A percentile compares a stretch with the other conserved stretches of the same genome.
These are phyloP conservation scores for Tetraselmis chui DNA, from an alignment of 139 green algal species.

Conservation along the genomic window DNA sequence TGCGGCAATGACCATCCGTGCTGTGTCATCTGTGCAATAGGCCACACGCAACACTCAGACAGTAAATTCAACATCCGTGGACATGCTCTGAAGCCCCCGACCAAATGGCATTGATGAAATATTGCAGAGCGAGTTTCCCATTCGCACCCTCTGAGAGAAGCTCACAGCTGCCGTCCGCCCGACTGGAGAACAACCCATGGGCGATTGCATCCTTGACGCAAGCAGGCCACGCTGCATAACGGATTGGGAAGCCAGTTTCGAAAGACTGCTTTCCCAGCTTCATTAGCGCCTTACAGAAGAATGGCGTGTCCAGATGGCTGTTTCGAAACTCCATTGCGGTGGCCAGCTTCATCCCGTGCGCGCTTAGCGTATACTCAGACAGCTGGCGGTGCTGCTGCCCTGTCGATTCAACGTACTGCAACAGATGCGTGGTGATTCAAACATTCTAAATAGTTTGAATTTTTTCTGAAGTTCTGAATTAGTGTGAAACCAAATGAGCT, in stretches of 20 bases:
- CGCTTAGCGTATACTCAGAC: constrained; percentile 40
- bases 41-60: no score
- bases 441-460: no score
- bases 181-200: constrained; percentile 19
- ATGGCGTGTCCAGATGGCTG: constrained; percentile 35
- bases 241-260: constrained; percentile 27
- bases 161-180: constrained; percentile 28
- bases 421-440: no score
- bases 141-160: constrained; percentile 22
- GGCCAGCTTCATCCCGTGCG: constrained; percentile 24
- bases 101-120: no score
- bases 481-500: no score
- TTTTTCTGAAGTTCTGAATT: no score
- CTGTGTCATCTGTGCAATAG: constrained; percentile 25
- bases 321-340: constrained; percentile 55
- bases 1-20: constrained; percentile 38
- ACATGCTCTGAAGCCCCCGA: no score
- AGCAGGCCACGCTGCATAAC: constrained; percentile 39
- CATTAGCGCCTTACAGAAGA: constrained; percentile 20
- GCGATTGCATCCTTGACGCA: constrained; percentile 15
- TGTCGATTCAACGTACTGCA: neutral
- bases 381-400: constrained; percentile 31
- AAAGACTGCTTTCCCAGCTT: constrained; percentile 13
- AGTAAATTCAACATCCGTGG: no score
- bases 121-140: no score